Conservation (phyloP, 2,329 filamentous ascomycete species). For the Trichoderma koningiopsis region DNA sequence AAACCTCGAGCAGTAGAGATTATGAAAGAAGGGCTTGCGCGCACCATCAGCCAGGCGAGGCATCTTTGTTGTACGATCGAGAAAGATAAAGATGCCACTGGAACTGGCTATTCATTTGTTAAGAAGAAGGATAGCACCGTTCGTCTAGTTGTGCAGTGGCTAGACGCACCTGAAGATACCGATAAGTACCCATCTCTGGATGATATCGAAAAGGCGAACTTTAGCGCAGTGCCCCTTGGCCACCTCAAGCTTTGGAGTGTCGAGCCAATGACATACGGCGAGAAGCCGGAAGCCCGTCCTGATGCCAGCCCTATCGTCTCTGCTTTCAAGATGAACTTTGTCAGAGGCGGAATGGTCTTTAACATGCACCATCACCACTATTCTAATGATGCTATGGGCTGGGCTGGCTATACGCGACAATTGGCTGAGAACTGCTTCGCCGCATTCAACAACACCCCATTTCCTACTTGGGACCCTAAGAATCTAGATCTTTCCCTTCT, state of each 20-base stretch:
- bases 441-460: neutral
- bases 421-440: constrained; percentile 21
- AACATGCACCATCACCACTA: constrained; percentile 12
- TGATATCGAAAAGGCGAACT: constrained; percentile 14
- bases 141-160: constrained; percentile 1
- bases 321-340: constrained; percentile 19
- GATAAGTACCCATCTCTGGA: constrained; percentile 18
- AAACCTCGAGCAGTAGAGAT: constrained; percentile 2
- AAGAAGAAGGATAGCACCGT: constrained; percentile 17
- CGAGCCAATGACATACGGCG: constrained; percentile 14
- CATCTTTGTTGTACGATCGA: constrained; percentile 19
- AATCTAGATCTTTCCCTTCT: neutral
- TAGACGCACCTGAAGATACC: constrained; percentile 1
- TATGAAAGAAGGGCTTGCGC: constrained; percentile 4
- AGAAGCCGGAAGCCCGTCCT: neutral
- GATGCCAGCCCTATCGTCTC: neutral
- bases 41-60: neutral
- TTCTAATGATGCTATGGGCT: constrained; percentile 5
- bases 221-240: neutral
- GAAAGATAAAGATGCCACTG: neutral
- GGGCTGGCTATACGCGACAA: constrained; percentile 1
- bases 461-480: constrained; percentile 5
- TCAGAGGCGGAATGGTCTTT: neutral
- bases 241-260: constrained; percentile 19
- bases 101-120: neutral